Percentiles rank a stretch among this genome's conserved stretches.
Evolutionary conservation across 805 yeast genomes (phyloP).

Genomic region (Metschnikowia amazonensis): DNA sequence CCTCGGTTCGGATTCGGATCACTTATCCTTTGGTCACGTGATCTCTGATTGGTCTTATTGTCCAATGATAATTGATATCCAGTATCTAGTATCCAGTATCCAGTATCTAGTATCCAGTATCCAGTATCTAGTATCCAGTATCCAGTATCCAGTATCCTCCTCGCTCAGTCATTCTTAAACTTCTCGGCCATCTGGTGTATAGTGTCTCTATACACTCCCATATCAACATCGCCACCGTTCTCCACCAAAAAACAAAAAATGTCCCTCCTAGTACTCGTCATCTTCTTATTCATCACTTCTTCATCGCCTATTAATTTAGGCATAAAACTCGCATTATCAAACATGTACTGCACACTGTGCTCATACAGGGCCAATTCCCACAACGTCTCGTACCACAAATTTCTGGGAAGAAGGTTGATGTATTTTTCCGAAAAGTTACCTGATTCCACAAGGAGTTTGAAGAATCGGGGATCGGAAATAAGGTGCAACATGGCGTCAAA

Average conservation of each 20-base stretch:
- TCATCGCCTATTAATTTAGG: not conserved
- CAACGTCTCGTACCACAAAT: not conserved
- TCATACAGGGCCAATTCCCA: not conserved
- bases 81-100: too few species aligned
- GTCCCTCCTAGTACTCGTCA: not conserved
- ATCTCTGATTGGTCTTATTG: too few species aligned
- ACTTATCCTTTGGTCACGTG: too few species aligned
- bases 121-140: too few species aligned
- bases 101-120: too few species aligned
- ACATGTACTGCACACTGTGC: constrained; percentile 7
- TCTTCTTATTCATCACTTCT: not conserved
- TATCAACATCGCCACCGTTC: not conserved
- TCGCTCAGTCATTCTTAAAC: too few species aligned
- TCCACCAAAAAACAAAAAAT: not conserved
- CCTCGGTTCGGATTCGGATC: too few species aligned
- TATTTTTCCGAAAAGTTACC: not conserved
- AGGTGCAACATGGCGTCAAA: constrained; percentile 4
- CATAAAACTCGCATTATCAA: not conserved
- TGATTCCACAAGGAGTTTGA: not conserved
- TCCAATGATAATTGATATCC: too few species aligned
- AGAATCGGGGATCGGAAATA: constrained; percentile 6
- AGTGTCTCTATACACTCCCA: not conserved
- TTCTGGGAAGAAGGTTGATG: constrained; percentile 2
- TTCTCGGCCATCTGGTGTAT: not conserved
- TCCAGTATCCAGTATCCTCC: too few species aligned